phyloP scores from a whole-genome alignment of 768 basidiomycete genomes.

The Auriscalpium microsporum region DNA sequence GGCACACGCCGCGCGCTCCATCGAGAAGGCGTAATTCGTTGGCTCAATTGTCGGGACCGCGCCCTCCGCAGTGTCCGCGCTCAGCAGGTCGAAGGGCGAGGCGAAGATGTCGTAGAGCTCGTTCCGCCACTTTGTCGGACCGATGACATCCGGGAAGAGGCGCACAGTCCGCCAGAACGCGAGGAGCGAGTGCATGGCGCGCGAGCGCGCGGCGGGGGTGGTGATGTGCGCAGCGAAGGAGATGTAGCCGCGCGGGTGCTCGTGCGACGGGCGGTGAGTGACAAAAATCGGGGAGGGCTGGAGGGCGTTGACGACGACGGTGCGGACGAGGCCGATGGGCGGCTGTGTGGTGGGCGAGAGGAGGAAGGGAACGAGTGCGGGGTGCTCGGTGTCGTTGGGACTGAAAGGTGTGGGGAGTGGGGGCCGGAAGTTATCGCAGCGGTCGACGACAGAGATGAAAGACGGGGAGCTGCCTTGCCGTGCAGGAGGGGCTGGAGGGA shows the following conservation, averaged over 20 bases:
- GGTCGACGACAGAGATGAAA: conserved; percentile 56
- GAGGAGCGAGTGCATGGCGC: conserved; percentile 56
- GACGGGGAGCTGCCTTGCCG: neutral
- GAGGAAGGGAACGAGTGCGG: conserved; percentile 43
- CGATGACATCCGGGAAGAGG: conserved; percentile 56
- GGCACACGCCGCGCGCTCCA: conserved; percentile 85
- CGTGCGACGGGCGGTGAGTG: conserved; percentile 18
- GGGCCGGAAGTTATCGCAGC: conserved; percentile 62
- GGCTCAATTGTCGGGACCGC: conserved; percentile 24
- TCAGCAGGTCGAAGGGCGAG: conserved; percentile 55
- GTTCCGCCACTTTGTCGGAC: conserved; percentile 72
- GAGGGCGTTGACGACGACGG: conserved; percentile 47
- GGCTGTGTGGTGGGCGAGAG: conserved; percentile 42
- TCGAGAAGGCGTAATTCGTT: conserved; percentile 70
- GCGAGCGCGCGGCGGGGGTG: conserved; percentile 51
- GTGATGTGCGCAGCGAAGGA: conserved; percentile 41
- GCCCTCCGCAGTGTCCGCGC: conserved; percentile 24
- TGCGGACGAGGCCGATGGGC: conserved; percentile 54
- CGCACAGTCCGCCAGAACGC: conserved; percentile 59
- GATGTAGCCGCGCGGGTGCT: conserved; percentile 15
- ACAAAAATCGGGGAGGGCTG: conserved; percentile 35
- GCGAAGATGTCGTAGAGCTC: conserved; percentile 78
- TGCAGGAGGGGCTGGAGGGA: neutral
- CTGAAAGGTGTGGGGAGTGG: conserved; percentile 27
- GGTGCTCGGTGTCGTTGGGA: neutral